Conservation (phyloP, 2,329 filamentous ascomycete genomes). For the Sclerotinia trifoliorum region DNA sequence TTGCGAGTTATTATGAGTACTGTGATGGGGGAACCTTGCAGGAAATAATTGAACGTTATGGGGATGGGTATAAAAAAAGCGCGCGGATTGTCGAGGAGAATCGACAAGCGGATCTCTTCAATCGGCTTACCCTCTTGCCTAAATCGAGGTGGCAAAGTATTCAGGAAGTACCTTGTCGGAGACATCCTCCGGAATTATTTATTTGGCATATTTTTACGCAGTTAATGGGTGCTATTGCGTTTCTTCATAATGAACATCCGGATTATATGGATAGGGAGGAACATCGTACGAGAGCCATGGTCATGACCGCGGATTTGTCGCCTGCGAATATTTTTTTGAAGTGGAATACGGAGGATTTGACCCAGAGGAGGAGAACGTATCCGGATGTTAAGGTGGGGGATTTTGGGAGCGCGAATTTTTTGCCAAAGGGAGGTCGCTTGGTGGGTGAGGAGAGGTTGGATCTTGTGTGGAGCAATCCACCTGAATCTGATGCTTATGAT, state of each 20-base stretch:
- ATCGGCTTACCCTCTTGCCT: too few relatives aligned
- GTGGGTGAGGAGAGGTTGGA: neutral
- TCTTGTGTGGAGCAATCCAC: neutral
- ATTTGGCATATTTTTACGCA: slow-evolving; percentile 9
- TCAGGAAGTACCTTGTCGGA: neutral
- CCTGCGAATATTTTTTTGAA: slow-evolving; percentile 5
- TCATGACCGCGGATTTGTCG: neutral
- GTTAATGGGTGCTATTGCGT: neutral
- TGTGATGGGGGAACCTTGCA: neutral
- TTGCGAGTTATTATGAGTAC: neutral
- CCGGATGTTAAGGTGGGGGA: slow-evolving; percentile 13
- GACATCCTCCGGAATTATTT: neutral
- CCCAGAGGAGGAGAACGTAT: neutral
- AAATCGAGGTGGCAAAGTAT: too few relatives aligned
- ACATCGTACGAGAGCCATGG: too few relatives aligned
- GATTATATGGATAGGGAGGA: neutral
- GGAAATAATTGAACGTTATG: too few relatives aligned
- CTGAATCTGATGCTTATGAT: neutral
- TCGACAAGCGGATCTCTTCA: too few relatives aligned
- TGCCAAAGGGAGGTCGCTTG: neutral
- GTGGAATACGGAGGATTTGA: neutral
- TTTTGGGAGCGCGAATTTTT: neutral
- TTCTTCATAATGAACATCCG: slow-evolving; percentile 15
- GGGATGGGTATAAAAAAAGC: neutral
- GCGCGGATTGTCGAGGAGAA: too few relatives aligned